These are phyloP conservation scores for Schizonepeta tenuifolia DNA, from an alignment of 257 asterid genomes.

Conservation along the genomic window DNA sequence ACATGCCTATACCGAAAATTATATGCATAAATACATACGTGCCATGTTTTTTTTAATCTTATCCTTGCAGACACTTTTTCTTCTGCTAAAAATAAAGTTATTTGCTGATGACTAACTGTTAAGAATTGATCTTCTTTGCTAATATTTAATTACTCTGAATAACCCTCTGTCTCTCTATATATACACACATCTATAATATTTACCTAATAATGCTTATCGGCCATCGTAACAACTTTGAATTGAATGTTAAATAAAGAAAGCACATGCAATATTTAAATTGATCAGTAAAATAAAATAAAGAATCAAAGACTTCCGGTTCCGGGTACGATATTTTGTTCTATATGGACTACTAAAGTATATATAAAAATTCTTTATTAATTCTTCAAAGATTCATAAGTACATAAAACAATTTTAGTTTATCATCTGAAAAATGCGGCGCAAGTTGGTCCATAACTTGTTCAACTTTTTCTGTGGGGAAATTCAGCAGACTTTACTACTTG, in stretches of 20 bases:
- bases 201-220: not conserved
- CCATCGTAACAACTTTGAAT: not conserved
- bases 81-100: not conserved
- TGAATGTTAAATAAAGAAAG: not conserved
- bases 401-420: not conserved
- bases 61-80: not conserved
- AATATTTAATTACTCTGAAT: too few species aligned
- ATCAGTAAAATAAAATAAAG: not conserved
- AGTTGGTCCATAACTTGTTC: constrained; percentile 26
- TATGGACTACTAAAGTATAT: not conserved
- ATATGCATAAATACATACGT: too few species aligned
- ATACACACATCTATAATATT: too few species aligned
- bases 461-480: constrained; percentile 6
- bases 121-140: too few species aligned
- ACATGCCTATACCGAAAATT: not conserved
- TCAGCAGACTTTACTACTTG: not conserved
- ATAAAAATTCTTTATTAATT: constrained; percentile 5
- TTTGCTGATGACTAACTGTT: too few species aligned
- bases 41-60: not conserved
- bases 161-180: too few species aligned
- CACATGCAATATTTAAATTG: not conserved
- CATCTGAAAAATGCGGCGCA: constrained; percentile 42
- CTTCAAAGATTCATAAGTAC: constrained; percentile 8
- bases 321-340: not conserved
- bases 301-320: not conserved